phyloP scores from a whole-genome alignment of 2,329 filamentous ascomycete species.

The Fusarium sp. region DNA sequence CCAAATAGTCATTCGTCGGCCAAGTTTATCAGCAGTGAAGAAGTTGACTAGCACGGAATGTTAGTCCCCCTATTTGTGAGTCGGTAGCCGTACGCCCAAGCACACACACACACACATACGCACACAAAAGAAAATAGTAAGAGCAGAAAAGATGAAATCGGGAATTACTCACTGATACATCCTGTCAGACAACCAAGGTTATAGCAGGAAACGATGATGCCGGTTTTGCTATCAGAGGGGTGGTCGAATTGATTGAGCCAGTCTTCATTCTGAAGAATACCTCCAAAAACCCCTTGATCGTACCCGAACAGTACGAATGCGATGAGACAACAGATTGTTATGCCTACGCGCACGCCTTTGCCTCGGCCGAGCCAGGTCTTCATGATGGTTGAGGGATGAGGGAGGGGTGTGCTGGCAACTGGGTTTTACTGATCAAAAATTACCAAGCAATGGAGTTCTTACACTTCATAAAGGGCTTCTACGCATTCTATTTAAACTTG shows the following conservation, averaged over 20 bases:
- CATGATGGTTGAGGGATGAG: constrained; percentile 14
- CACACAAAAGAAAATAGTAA: background rate
- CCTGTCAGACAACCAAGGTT: constrained; percentile 57
- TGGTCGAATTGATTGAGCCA: constrained; percentile 49
- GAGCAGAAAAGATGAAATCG: background rate
- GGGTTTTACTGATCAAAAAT: background rate
- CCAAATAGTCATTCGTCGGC: constrained; percentile 63
- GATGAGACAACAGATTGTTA: constrained; percentile 37
- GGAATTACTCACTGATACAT: constrained; percentile 58
- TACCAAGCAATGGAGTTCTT: background rate
- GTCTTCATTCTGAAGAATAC: constrained; percentile 57
- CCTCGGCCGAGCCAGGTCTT: constrained; percentile 38
- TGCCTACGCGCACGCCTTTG: constrained; percentile 35
- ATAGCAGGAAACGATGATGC: constrained; percentile 48
- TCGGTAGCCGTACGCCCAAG: background rate
- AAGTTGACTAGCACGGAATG: constrained; percentile 49
- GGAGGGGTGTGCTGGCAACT: background rate
- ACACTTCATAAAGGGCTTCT: background rate
- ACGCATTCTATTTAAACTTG: background rate
- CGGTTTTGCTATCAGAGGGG: constrained; percentile 42
- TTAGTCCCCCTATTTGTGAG: background rate
- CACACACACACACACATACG: no score
- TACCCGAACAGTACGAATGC: constrained; percentile 52
- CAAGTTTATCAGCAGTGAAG: constrained; percentile 61
- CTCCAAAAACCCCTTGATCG: constrained; percentile 60